Evolutionary conservation across 345 rosid species (phyloP).

Genomic region (Dovyalis caffra): DNA sequence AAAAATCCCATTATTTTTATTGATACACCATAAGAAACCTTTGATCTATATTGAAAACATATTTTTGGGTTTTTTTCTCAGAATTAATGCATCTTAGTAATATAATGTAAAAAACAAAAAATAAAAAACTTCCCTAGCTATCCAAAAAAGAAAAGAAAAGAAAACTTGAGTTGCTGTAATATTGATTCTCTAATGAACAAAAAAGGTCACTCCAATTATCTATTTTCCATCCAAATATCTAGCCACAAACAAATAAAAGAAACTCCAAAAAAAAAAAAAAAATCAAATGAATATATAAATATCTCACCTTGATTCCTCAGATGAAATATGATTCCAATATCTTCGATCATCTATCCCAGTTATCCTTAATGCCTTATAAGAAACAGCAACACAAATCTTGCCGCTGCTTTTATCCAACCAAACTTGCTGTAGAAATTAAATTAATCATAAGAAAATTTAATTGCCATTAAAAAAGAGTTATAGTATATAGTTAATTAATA

Average conservation of each 20-base stretch:
- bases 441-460: neutral
- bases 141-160: too few relatives aligned
- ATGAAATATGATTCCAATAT: constrained; percentile 76
- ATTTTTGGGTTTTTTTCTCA: too few relatives aligned
- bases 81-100: too few relatives aligned
- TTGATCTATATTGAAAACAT: neutral
- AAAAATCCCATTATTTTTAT: neutral
- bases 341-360: constrained; percentile 89
- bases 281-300: neutral
- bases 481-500: neutral
- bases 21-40: neutral
- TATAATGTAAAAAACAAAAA: too few relatives aligned
- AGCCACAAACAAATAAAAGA: neutral
- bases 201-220: too few relatives aligned
- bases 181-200: too few relatives aligned
- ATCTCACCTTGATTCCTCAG: constrained; percentile 79
- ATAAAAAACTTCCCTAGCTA: too few relatives aligned
- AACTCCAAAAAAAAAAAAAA: neutral
- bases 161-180: too few relatives aligned
- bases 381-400: constrained; percentile 57
- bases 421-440: constrained; percentile 44
- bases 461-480: neutral
- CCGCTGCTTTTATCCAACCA: constrained; percentile 85
- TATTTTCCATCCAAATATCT: constrained; percentile 1
- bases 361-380: constrained; percentile 75